Base-by-base conservation (phyloP, 805 yeast species). In the Candida koratica region DNA sequence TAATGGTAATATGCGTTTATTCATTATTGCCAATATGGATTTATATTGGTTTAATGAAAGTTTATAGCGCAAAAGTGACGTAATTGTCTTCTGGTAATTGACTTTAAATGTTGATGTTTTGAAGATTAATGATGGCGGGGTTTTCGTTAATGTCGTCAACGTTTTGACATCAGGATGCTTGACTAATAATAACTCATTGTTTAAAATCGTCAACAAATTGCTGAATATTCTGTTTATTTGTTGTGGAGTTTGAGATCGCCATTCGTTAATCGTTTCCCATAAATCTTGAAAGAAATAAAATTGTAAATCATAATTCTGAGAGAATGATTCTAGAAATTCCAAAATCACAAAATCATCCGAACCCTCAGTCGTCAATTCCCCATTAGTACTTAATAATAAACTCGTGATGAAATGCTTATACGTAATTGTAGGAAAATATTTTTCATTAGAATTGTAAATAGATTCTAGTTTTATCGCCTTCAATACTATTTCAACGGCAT, bases 1-100 rank as follows among this genome's bases (percentile, higher is more conserved):
- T 52, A 72, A 75, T 25, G 97, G 96, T 24, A 90, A 81, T 27
- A 93, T 71, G 43, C 94, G 67, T 54, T 86, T 87, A 58, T 93
- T 97, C 47, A 93, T 55, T 2, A 88, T 71, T 4, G 77, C 61
- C 38, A 90, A 64, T 4, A 81, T 68, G 2, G 81, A 64, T 56
- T 85, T 86, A 57, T 83, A 81, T 54, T 86, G 95, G 2, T 53
- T 41, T 1, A 71, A 56, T 9, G 76, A 54, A 28, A 66, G 58
- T 3, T 75, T 69, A 14, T 72, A 67, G 32, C 70, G 64, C 46
- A 93, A 64, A 4, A 77, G 56, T 12, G 64, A 51, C 9, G 84
- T 55, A 79, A 94, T 80, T 17, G 78, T 71, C 40, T 73, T 75
- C 53, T 89, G 95, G 53, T 83, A 81, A 17, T 77, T 74, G 1